phyloP scores from a whole-genome alignment of 2,329 filamentous ascomycete species.

The Pseudocercospora crystallina region DNA sequence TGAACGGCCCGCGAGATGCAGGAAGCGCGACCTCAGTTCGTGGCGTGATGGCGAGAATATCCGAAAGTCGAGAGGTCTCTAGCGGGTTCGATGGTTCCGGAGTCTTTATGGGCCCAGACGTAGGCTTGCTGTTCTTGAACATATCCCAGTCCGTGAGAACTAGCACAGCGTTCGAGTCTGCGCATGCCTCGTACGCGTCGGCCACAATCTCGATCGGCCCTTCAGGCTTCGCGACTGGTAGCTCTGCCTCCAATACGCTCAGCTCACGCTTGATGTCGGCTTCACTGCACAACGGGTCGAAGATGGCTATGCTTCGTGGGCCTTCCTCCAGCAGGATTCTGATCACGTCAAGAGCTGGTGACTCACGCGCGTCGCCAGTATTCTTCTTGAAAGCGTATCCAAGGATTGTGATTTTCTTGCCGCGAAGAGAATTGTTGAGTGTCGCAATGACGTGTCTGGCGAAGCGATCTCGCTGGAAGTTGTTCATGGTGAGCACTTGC shows the following conservation, averaged over 20 bases:
- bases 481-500: conserved; percentile 71
- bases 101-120: not conserved
- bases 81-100: conserved; percentile 2
- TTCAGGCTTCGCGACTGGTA: conserved; percentile 21
- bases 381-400: no score
- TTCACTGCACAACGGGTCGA: conserved; percentile 55
- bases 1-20: no score
- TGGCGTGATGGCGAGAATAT: no score
- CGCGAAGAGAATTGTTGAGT: conserved; percentile 1
- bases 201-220: conserved; percentile 28
- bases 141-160: conserved; percentile 35
- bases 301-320: conserved; percentile 61
- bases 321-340: conserved; percentile 62
- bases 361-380: conserved; percentile 57
- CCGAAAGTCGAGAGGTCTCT: conserved; percentile 3
- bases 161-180: conserved; percentile 31
- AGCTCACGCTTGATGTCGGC: conserved; percentile 33
- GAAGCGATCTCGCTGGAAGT: conserved; percentile 70
- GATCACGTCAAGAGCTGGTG: conserved; percentile 66
- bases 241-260: conserved; percentile 14
- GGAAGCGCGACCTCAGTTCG: no score
- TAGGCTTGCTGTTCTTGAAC: conserved; percentile 26
- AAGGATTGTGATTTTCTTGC: no score
- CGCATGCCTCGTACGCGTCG: conserved; percentile 33
- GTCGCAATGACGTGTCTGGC: conserved; percentile 63